Evolutionary conservation across 208 protist species (phyloP).

Genomic region (Acanthamoeba culbertsoni): DNA sequence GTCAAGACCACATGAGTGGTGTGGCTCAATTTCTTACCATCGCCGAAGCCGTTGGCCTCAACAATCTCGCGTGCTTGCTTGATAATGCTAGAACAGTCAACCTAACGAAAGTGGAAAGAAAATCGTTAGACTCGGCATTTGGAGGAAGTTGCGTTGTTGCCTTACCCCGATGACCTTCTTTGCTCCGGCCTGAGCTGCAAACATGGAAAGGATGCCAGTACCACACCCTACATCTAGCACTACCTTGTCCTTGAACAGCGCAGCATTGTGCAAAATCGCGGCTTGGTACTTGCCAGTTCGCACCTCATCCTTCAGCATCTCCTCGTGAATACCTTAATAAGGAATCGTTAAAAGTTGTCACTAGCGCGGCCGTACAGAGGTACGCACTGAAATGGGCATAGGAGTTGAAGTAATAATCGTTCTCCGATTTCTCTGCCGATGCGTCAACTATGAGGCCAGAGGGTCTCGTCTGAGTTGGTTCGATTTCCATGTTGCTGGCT

Average conservation of each 20-base stretch:
- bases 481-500: not conserved
- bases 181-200: constrained; percentile 17
- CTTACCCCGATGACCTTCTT: too few species aligned
- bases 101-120: not conserved
- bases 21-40: not conserved
- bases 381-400: constrained; percentile 82
- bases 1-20: not conserved
- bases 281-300: not conserved
- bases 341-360: too few species aligned
- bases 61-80: not conserved
- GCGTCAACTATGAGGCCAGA: not conserved
- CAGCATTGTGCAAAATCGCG: not conserved
- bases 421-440: not conserved
- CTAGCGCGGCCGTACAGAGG: too few species aligned
- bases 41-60: constrained; percentile 28
- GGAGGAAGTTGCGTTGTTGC: not conserved
- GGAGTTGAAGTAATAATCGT: constrained; percentile 86
- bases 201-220: constrained; percentile 9
- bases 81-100: not conserved
- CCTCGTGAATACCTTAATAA: constrained; percentile 24
- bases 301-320: constrained; percentile 19
- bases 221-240: constrained; percentile 53
- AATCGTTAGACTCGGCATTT: not conserved
- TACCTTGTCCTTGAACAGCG: constrained; percentile 59
- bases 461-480: not conserved